Evolutionary conservation across 2,329 filamentous ascomycete species (phyloP).

Genomic region (Sporothrix sp.): DNA sequence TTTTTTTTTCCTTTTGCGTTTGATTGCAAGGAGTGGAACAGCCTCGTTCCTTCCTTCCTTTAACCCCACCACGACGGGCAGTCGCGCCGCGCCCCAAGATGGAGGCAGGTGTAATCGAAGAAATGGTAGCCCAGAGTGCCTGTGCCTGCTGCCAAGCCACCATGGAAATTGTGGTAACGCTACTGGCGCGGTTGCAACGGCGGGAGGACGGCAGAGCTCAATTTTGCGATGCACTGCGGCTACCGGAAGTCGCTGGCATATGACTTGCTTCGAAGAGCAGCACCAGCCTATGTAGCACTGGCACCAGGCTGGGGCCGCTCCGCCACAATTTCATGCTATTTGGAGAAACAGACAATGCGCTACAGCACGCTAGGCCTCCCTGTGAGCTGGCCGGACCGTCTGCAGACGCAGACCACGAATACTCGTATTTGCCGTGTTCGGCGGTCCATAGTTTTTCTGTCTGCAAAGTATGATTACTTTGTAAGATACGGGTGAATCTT

Average conservation of each 20-base stretch:
- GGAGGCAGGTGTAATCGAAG: background rate
- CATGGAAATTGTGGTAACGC: background rate
- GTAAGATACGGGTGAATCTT: too few species aligned
- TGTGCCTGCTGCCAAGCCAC: too few species aligned
- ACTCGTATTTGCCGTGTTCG: too few species aligned
- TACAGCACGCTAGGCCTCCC: background rate
- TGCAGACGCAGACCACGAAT: too few species aligned
- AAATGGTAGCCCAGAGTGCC: too few species aligned
- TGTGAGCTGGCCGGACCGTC: too few species aligned
- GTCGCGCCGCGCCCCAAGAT: too few species aligned
- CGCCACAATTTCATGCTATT: conserved; percentile 17
- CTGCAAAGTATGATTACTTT: too few species aligned
- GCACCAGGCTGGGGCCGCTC: conserved; percentile 5
- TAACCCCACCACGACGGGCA: background rate
- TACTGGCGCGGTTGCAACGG: conserved; percentile 1
- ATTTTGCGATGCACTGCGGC: conserved; percentile 5
- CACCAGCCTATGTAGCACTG: too few species aligned
- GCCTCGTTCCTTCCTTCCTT: background rate
- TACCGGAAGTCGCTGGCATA: too few species aligned
- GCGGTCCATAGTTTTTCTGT: too few species aligned
- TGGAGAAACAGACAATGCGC: conserved; percentile 7
- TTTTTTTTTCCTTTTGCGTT: background rate
- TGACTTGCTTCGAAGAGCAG: background rate
- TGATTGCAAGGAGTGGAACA: conserved; percentile 8
- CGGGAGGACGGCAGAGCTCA: conserved; percentile 4